Base-by-base conservation (phyloP, 768 basidiomycete species). In the Lactifluus volemus region DNA sequence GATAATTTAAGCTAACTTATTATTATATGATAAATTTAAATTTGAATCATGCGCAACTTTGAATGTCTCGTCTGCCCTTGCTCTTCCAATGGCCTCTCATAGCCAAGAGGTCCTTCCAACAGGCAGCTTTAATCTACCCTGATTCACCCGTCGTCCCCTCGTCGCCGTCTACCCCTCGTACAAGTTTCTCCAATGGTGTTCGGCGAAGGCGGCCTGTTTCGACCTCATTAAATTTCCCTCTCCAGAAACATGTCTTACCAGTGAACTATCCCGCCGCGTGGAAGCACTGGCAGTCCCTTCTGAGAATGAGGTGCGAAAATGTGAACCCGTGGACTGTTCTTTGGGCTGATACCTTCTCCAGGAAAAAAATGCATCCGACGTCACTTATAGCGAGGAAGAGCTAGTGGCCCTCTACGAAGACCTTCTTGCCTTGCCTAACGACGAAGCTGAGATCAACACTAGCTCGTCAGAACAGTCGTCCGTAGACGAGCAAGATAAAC, bases 401-500 rank as follows among this genome's bases (percentile, higher is more conserved):
- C 68, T 79, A 7, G 61, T 71, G 4, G 64, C 70, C 6, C 63
- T 82, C 25, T 82, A 80, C 54, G 70, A 73, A 36, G 76, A 78
- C 52, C 59, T 81, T 4, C 69, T 80, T 38, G 59, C 68, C 12
- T 52, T 68, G 7, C 70, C 64, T n/a, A 39, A 7, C 14, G n/a
- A 54, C 34, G 30, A 51, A 36, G 44, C 70, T 39, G 48, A 51
- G 29, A 25, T 61, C 45, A 47, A 61, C 53, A 14, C 61, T 12
- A 15, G 25, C 50, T 32, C 58, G 19, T 63, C 64, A 4, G 57
- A 62, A 41, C 14, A 34, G 11, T 34, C 49, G 17, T n/a, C 61
- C 17, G 19, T 59, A 48, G 21, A 55, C 21, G 55, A 47, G 12
- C 42, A 57, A 19, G 67, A 69, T 25, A 58, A 59, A 48, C 57